Percentiles rank a stretch among this genome's conserved stretches.
phyloP scores from a whole-genome alignment of 805 yeast species.

The Zygosaccharomyces pseudorouxii region DNA sequence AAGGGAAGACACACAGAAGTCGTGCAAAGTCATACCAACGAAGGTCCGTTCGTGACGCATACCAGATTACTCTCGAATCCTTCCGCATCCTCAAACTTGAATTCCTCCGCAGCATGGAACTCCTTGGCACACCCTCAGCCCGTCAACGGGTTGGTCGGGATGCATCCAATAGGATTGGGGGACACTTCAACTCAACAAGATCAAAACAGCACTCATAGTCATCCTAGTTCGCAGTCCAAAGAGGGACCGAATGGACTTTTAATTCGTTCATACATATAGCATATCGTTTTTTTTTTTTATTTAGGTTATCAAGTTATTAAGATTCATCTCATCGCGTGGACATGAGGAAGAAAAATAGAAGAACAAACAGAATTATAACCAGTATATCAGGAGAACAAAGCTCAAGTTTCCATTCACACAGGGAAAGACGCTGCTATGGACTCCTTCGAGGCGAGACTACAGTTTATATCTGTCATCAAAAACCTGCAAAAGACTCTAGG shows the following conservation, averaged over 20 bases:
- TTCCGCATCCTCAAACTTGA: slow-evolving; percentile 5
- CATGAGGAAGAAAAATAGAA: neutral
- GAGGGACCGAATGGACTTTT: slow-evolving; percentile 3
- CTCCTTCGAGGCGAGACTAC: slow-evolving; percentile 79
- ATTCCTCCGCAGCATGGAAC: slow-evolving; percentile 5
- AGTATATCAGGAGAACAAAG: neutral
- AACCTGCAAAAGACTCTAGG: slow-evolving; percentile 50
- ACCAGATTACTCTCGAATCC: slow-evolving; percentile 6
- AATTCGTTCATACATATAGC: slow-evolving; percentile 5
- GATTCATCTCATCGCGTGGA: slow-evolving; percentile 4
- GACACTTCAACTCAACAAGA: neutral
- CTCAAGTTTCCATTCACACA: no score
- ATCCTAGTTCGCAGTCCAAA: neutral
- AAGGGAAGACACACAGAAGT: slow-evolving; percentile 4
- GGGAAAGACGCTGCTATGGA: slow-evolving; percentile 75
- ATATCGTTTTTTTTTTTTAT: neutral
- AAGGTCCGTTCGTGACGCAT: slow-evolving; percentile 10
- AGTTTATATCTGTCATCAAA: slow-evolving; percentile 63
- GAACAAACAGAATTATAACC: no score
- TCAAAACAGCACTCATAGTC: neutral
- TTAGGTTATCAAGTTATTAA: neutral
- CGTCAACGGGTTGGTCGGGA: slow-evolving; percentile 2
- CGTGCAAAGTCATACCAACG: neutral
- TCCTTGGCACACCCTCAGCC: slow-evolving; percentile 9
- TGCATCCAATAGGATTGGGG: slow-evolving; percentile 1